phyloP scores from a whole-genome alignment of 2,329 filamentous ascomycete species.

The Tolypocladium capitatum region DNA sequence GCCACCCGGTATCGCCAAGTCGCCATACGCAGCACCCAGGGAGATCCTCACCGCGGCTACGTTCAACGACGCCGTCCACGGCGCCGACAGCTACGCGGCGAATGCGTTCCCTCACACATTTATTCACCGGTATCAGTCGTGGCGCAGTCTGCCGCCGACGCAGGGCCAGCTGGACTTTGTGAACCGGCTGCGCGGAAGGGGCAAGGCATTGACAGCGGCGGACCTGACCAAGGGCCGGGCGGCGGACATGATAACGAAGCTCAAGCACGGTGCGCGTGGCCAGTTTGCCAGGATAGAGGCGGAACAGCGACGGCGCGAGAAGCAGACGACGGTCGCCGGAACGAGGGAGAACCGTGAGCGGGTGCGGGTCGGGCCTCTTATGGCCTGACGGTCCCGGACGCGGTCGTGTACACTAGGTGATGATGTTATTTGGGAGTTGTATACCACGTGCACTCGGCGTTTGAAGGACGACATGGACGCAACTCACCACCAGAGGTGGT shows the following conservation, averaged over 20 bases:
- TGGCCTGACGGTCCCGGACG: slow-evolving; percentile 6
- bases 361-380: slow-evolving; percentile 43
- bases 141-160: slow-evolving; percentile 56
- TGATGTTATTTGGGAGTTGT: neutral
- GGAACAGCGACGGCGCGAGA: slow-evolving; percentile 36
- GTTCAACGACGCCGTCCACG: slow-evolving; percentile 66
- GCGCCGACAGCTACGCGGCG: slow-evolving; percentile 67
- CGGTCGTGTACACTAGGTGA: neutral
- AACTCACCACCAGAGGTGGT: neutral
- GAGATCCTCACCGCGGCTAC: slow-evolving; percentile 51
- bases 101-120: slow-evolving; percentile 53
- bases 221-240: slow-evolving; percentile 69
- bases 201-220: slow-evolving; percentile 36
- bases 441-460: neutral
- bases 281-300: slow-evolving; percentile 42
- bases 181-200: slow-evolving; percentile 46
- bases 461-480: neutral
- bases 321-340: slow-evolving; percentile 21
- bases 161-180: slow-evolving; percentile 54
- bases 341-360: slow-evolving; percentile 31
- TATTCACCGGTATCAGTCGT: slow-evolving; percentile 51
- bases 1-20: slow-evolving; percentile 29
- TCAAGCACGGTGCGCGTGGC: slow-evolving; percentile 68
- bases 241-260: slow-evolving; percentile 81
- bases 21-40: slow-evolving; percentile 56